These are phyloP conservation scores for Macrolepiota albuminosa DNA, from an alignment of 768 basidiomycete species.

Conservation along the genomic window DNA sequence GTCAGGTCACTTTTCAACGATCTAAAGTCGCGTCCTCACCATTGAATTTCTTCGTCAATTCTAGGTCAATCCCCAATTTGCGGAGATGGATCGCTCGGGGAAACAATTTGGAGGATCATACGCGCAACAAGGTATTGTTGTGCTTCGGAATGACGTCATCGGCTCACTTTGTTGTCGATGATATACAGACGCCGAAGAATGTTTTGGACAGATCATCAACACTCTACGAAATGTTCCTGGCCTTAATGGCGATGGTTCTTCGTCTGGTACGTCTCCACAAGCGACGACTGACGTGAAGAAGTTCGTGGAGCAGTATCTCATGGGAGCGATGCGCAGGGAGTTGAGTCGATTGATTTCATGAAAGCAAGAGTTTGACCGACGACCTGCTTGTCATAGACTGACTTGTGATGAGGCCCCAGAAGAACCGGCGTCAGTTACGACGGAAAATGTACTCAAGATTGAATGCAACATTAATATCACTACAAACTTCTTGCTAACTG, in stretches of 20 bases:
- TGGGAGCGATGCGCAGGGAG: slow-evolving; percentile 75
- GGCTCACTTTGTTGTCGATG: background rate
- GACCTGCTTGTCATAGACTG: slow-evolving; percentile 40
- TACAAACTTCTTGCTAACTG: slow-evolving; percentile 87
- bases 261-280: slow-evolving; percentile 16
- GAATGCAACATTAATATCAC: slow-evolving; percentile 86
- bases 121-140: slow-evolving; percentile 70
- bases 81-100: slow-evolving; percentile 53
- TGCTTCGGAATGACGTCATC: slow-evolving; percentile 21
- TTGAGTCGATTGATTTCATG: slow-evolving; percentile 17
- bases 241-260: slow-evolving; percentile 18
- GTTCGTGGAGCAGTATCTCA: slow-evolving; percentile 80
- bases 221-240: slow-evolving; percentile 70
- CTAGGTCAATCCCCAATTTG: slow-evolving; percentile 84
- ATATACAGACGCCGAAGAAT: slow-evolving; percentile 87
- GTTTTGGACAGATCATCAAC: slow-evolving; percentile 72
- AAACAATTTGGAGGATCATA: slow-evolving; percentile 39
- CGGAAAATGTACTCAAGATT: slow-evolving; percentile 80
- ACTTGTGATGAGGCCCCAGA: slow-evolving; percentile 80
- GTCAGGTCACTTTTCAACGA: slow-evolving; percentile 34
- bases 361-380: background rate
- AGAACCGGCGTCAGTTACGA: slow-evolving; percentile 58
- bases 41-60: background rate
- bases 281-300: slow-evolving; percentile 35
- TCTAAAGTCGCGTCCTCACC: background rate